Evolutionary conservation across 805 yeast species (phyloP), one percentile per base, ranked within the genome.

Genomic region (Cyberlindnera japonica): DNA sequence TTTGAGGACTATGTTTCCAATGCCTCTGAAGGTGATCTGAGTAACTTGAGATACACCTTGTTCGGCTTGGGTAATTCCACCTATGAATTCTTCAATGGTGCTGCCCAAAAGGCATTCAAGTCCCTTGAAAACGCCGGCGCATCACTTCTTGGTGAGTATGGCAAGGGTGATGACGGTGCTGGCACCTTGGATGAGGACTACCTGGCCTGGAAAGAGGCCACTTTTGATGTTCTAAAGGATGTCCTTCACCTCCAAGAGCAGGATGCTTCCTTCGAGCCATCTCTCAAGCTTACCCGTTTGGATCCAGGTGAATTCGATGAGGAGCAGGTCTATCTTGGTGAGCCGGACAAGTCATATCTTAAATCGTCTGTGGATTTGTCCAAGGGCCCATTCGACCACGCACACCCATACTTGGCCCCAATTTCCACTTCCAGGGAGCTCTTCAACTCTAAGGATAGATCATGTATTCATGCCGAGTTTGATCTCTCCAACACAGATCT

Each of bases 141-240:
- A 21, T 69, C 72, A 31, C 62, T 80, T 35, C 64, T 93, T 41
- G 95, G 93, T 35, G 69, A 69, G n/a, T 74, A 77, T 44, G 98
- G 98, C 34, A 77, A 79, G 62, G 99, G 96, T 62, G 99, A 91
- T 60, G 99, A 91, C 59, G 98, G 96, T 55, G 75, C 76, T 47
- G 98, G 95, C 38, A 78, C 96, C 40, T 79, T 91, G 73, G 98
- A 91, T 63, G 99, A 91, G 65, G 98, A 93, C 65, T 91, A 78
- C 63, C 66, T 93, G 58, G 69, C 89, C 33, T 91, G 99, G 99
- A 93, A 90, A 64, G 97, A 90, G 48, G 62, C 67, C 12, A 69
- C 83, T 43, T 76, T 88, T 53, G 85, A 79, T 13, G 61, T 75
- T 3, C 71, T 90, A 64, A 79, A 81, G 55, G 72, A 72, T 45